A percentile compares a stretch with the other conserved stretches of the same genome.
Conservation (phyloP, 352 stramenopile genomes). For the Detonula confervacea region DNA sequence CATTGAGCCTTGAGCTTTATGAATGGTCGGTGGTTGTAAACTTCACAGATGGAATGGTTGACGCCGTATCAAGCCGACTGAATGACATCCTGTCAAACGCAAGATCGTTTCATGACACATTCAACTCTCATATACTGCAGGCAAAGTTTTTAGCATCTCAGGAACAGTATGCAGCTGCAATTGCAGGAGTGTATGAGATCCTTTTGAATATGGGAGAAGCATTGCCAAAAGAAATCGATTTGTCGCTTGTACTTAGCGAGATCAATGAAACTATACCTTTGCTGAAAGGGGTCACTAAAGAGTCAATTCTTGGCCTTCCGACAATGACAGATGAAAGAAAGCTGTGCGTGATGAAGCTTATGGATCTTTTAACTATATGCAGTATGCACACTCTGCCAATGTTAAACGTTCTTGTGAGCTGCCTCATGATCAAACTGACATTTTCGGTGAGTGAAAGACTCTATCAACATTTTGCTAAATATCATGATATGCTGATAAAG, state of each 20-base stretch:
- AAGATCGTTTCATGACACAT: slow-evolving; percentile 29
- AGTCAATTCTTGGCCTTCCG: slow-evolving; percentile 16
- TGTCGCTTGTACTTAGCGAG: background rate
- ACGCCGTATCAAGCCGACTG: slow-evolving; percentile 1
- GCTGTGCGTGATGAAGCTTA: slow-evolving; percentile 41
- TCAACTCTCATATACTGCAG: slow-evolving; percentile 21
- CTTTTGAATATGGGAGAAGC: slow-evolving; percentile 17
- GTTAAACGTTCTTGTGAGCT: slow-evolving; percentile 33
- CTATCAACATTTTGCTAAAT: too few relatives aligned
- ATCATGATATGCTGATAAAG: too few relatives aligned
- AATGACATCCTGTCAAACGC: slow-evolving; percentile 22
- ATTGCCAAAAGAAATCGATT: slow-evolving; percentile 13
- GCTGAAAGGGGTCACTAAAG: slow-evolving; percentile 14
- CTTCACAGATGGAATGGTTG: slow-evolving; percentile 14
- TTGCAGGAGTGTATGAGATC: slow-evolving; percentile 14
- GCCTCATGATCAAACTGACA: slow-evolving; percentile 31
- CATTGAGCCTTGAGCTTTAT: slow-evolving; percentile 32
- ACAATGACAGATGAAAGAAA: slow-evolving; percentile 22
- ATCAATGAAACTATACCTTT: slow-evolving; percentile 6
- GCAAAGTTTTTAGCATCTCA: slow-evolving; percentile 24
- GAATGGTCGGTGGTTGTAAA: slow-evolving; percentile 21
- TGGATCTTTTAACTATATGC: slow-evolving; percentile 21
- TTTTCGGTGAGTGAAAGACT: background rate
- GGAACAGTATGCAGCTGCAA: slow-evolving; percentile 15
- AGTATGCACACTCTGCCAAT: slow-evolving; percentile 24